Evolutionary conservation across 176 grass and related monocot genomes (phyloP).

Genomic region (Microstegium vimineum): DNA sequence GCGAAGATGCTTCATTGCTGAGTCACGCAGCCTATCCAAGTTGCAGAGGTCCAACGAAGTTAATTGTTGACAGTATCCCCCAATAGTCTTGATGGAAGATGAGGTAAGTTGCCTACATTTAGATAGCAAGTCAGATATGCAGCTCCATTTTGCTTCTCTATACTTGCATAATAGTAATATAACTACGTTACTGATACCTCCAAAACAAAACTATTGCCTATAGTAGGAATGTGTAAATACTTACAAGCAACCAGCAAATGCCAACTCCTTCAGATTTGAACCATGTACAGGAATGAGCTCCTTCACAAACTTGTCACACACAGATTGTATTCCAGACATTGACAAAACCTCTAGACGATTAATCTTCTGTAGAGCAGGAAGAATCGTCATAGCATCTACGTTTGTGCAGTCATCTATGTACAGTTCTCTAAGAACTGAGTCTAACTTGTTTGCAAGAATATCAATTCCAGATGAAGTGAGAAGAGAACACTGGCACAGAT

Average conservation of each 20-base stretch:
- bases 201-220: neutral
- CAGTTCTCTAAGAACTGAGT: constrained; percentile 57
- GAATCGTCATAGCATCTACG: constrained; percentile 65
- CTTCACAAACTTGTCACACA: constrained; percentile 73
- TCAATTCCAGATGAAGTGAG: constrained; percentile 70
- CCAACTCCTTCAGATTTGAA: constrained; percentile 67
- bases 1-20: constrained; percentile 48
- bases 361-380: constrained; percentile 71
- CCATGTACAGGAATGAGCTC: constrained; percentile 68
- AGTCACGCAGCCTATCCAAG: constrained; percentile 48
- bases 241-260: constrained; percentile 83
- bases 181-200: neutral
- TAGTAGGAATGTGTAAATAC: constrained; percentile 31
- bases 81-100: constrained; percentile 77
- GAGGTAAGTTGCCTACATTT: constrained; percentile 72
- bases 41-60: constrained; percentile 60
- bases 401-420: constrained; percentile 90
- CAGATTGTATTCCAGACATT: constrained; percentile 64
- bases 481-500: constrained; percentile 83
- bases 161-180: neutral
- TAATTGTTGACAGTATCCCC: constrained; percentile 41
- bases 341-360: constrained; percentile 72
- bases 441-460: constrained; percentile 49
- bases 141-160: neutral
- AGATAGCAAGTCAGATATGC: constrained; percentile 20